Evolutionary conservation across 1,139 yeast genomes (phyloP).

Genomic region (Saccharomycopsis hybrid): DNA sequence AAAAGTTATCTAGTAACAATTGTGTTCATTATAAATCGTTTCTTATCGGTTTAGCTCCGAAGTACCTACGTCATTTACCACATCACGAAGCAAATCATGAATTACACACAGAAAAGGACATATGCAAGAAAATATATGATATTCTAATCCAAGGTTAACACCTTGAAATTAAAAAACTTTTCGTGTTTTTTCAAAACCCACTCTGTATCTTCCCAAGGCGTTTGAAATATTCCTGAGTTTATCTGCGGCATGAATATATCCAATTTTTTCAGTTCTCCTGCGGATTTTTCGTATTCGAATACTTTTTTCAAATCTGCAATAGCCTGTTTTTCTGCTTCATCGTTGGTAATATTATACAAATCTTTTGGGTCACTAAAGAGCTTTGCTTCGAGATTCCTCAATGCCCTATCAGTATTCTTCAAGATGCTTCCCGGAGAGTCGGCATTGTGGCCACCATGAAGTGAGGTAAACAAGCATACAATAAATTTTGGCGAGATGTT

Average conservation of each 20-base stretch:
- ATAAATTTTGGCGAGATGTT: no score
- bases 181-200: slow-evolving; percentile 32
- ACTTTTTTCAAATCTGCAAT: not conserved
- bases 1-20: no score
- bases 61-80: no score
- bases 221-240: slow-evolving; percentile 72
- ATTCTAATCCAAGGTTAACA: no score
- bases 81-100: no score
- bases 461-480: slow-evolving; percentile 65
- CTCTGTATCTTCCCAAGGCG: slow-evolving; percentile 73
- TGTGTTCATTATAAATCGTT: no score
- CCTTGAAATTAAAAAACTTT: slow-evolving; percentile 33
- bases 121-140: no score
- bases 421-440: slow-evolving; percentile 44
- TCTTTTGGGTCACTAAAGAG: slow-evolving; percentile 23
- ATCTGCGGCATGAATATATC: slow-evolving; percentile 59
- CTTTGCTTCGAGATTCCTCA: slow-evolving; percentile 41
- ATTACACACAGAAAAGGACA: no score
- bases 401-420: slow-evolving; percentile 40
- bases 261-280: slow-evolving; percentile 27
- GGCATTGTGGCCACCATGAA: slow-evolving; percentile 30
- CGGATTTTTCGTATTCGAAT: not conserved
- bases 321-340: not conserved
- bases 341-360: not conserved
- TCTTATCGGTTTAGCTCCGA: no score